A percentile compares a stretch with the other conserved stretches of the same genome.
These are phyloP conservation scores for Suillus occidentalis DNA, from an alignment of 768 basidiomycete genomes.

Conservation along the genomic window DNA sequence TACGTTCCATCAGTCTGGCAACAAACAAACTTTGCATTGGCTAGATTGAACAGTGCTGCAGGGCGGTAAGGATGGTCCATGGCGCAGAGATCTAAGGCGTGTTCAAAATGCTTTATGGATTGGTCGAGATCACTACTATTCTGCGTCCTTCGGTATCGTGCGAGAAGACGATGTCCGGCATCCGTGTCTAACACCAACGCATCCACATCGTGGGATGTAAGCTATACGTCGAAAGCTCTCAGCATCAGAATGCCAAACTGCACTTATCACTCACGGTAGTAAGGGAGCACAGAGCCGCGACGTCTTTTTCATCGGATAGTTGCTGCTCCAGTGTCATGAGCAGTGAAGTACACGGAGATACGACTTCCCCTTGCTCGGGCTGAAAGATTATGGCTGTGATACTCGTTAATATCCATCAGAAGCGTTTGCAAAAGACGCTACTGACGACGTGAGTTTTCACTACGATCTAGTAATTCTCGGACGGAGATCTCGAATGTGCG, in stretches of 20 bases:
- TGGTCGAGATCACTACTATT: background rate
- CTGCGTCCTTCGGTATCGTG: background rate
- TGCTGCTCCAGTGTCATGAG: background rate
- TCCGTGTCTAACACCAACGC: background rate
- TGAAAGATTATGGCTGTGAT: background rate
- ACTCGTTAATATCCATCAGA: background rate
- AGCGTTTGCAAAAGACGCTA: background rate
- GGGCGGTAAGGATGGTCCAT: background rate
- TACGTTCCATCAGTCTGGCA: background rate
- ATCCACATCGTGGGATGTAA: background rate
- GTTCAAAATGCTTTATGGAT: background rate
- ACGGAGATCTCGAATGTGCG: constrained; percentile 1
- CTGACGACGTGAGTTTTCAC: background rate
- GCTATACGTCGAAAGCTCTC: background rate
- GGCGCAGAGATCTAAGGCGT: background rate
- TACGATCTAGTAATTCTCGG: background rate
- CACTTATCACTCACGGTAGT: background rate
- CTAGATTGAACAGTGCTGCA: background rate
- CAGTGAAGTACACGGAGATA: background rate
- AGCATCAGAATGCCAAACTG: background rate
- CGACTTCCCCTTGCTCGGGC: background rate
- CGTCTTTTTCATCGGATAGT: background rate
- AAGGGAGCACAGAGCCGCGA: background rate
- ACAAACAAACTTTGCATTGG: background rate
- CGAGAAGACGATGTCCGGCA: background rate